Conservation (phyloP, 1,284 basidiomycete species). For the Vanrija sp. region DNA sequence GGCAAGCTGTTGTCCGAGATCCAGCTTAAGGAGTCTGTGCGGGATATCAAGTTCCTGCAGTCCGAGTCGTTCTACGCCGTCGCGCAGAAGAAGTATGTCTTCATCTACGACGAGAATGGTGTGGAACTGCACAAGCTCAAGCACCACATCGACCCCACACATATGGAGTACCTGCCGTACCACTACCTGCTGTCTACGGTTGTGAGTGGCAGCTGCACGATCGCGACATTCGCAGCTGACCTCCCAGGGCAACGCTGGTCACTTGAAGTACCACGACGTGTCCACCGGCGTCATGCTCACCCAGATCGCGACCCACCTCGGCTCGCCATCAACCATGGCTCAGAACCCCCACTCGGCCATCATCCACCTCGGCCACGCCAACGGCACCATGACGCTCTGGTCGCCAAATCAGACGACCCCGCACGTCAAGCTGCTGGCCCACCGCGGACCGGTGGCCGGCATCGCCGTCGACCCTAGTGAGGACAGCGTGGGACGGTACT, state of each 20-base stretch:
- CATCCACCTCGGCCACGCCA: slow-evolving; percentile 88
- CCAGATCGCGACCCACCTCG: slow-evolving; percentile 86
- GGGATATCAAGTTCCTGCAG: slow-evolving; percentile 94
- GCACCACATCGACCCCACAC: slow-evolving; percentile 80
- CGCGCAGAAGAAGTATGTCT: slow-evolving; percentile 93
- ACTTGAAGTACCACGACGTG: slow-evolving; percentile 94
- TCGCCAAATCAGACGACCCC: slow-evolving; percentile 89
- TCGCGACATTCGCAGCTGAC: neutral
- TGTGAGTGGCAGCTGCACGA: slow-evolving; percentile 53
- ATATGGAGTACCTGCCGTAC: slow-evolving; percentile 89
- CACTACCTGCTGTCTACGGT: slow-evolving; percentile 89
- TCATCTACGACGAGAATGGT: slow-evolving; percentile 91
- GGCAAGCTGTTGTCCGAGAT: slow-evolving; percentile 83
- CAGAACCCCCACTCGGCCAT: slow-evolving; percentile 92
- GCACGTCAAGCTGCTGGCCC: slow-evolving; percentile 85
- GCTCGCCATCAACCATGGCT: slow-evolving; percentile 78
- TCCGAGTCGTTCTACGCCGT: slow-evolving; percentile 91
- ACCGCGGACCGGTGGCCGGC: slow-evolving; percentile 79
- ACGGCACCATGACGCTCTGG: slow-evolving; percentile 81
- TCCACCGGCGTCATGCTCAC: slow-evolving; percentile 85
- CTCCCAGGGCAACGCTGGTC: slow-evolving; percentile 73
- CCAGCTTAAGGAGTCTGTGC: slow-evolving; percentile 76
- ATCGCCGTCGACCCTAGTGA: slow-evolving; percentile 74
- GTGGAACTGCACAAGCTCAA: slow-evolving; percentile 75
- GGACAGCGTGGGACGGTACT: slow-evolving; percentile 72